Percentiles rank a stretch among this genome's conserved stretches.
phyloP scores from a whole-genome alignment of 331 rosid species.

The Saraca asoca region DNA sequence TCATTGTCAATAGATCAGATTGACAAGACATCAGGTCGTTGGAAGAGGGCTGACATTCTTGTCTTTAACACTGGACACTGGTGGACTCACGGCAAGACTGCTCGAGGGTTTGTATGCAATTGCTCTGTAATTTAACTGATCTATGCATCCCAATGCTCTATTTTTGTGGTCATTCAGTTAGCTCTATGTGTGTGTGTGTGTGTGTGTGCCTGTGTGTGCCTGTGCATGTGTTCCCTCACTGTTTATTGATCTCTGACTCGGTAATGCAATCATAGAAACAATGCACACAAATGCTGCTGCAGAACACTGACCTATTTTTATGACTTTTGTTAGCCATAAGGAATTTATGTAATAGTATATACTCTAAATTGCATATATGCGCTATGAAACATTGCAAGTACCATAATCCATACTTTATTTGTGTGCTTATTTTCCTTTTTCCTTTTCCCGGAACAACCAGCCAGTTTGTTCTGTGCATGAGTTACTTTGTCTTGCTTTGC shows the following conservation, averaged over 20 bases:
- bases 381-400: neutral
- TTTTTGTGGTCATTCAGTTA: neutral
- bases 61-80: constrained; percentile 98
- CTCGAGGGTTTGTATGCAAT: constrained; percentile 76
- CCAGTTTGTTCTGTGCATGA: constrained; percentile 1
- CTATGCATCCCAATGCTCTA: constrained; percentile 18
- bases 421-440: neutral
- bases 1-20: constrained; percentile 84
- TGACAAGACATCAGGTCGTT: constrained; percentile 80
- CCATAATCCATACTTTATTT: neutral
- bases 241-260: constrained; percentile 27
- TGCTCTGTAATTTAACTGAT: constrained; percentile 19
- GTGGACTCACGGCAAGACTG: constrained; percentile 99
- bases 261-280: constrained; percentile 2
- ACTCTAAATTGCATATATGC: neutral
- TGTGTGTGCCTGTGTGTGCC: too few species aligned
- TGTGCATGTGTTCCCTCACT: constrained; percentile 2
- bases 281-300: constrained; percentile 12
- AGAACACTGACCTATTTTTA: neutral
- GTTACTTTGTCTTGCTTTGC: constrained; percentile 19
- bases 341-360: neutral
- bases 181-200: neutral
- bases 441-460: neutral
- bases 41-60: constrained; percentile 90
- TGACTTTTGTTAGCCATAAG: neutral